Conservation (phyloP, 371 early-diverging fungal genomes). For the Apophysomyces sp. region DNA sequence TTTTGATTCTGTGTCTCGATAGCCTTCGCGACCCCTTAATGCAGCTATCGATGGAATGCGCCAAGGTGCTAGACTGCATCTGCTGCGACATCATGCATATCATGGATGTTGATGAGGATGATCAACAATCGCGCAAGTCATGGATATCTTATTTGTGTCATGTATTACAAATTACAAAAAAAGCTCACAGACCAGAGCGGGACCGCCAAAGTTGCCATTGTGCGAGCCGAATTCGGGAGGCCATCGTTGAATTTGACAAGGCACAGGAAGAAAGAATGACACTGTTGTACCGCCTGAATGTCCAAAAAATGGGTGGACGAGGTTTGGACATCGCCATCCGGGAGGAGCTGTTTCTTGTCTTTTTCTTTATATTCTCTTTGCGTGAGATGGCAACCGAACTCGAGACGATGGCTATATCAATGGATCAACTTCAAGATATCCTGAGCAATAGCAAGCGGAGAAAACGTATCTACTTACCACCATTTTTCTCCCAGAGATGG, state of each 20-base stretch:
- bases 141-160: constrained; percentile 5
- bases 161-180: background rate
- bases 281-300: constrained; percentile 37
- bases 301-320: constrained; percentile 31
- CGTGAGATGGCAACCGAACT: constrained; percentile 61
- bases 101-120: constrained; percentile 49
- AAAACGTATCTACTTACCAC: constrained; percentile 53
- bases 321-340: constrained; percentile 54
- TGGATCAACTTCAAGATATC: constrained; percentile 45
- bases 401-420: constrained; percentile 36
- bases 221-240: constrained; percentile 27
- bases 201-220: constrained; percentile 11
- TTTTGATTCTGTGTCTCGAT: constrained; percentile 53
- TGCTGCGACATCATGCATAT: constrained; percentile 40
- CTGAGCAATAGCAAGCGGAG: constrained; percentile 14
- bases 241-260: constrained; percentile 38
- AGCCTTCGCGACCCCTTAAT: constrained; percentile 56
- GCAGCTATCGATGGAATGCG: constrained; percentile 49
- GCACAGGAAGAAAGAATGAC: constrained; percentile 48
- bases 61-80: constrained; percentile 46
- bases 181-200: background rate
- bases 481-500: constrained; percentile 43
- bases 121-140: constrained; percentile 21
- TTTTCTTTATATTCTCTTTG: constrained; percentile 63
- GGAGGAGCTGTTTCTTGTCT: constrained; percentile 65